phyloP scores from a whole-genome alignment of 164 flowering plant species.

The Magnolia sinica region DNA sequence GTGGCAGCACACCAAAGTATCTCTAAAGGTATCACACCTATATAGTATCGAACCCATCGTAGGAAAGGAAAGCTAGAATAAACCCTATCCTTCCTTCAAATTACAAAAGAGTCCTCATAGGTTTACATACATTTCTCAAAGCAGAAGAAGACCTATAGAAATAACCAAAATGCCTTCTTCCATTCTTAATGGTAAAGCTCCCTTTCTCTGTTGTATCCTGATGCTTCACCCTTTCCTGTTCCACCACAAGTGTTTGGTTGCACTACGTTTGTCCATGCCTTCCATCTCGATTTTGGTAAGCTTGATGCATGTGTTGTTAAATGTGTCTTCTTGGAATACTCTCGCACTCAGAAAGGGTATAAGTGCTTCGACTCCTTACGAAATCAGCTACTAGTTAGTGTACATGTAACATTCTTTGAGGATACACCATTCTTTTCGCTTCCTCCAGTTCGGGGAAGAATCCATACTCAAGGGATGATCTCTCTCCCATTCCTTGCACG shows the following conservation, averaged over 20 bases:
- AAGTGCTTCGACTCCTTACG: neutral
- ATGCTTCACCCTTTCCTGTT: neutral
- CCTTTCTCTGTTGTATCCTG: neutral
- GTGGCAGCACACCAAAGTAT: too few relatives aligned
- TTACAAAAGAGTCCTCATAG: too few relatives aligned
- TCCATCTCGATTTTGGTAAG: neutral
- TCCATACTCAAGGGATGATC: too few relatives aligned
- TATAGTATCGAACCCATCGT: too few relatives aligned
- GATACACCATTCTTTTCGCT: neutral
- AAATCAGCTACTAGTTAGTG: neutral
- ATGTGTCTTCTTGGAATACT: slow-evolving; percentile 9
- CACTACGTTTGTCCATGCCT: neutral
- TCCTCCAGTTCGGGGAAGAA: slow-evolving; percentile 1
- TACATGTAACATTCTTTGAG: slow-evolving; percentile 6
- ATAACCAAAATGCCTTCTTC: too few relatives aligned
- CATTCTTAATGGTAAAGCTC: too few relatives aligned
- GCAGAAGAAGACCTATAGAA: too few relatives aligned
- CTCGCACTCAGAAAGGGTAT: neutral
- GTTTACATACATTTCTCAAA: too few relatives aligned
- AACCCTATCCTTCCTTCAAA: too few relatives aligned
- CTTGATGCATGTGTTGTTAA: slow-evolving; percentile 2
- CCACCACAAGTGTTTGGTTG: slow-evolving; percentile 1
- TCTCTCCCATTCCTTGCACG: too few relatives aligned
- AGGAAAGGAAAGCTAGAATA: too few relatives aligned
- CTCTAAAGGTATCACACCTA: too few relatives aligned